Evolutionary conservation across 1,284 basidiomycete species (phyloP), one percentile per base, ranked within the genome.

Genomic region (Puccinia polysora): DNA sequence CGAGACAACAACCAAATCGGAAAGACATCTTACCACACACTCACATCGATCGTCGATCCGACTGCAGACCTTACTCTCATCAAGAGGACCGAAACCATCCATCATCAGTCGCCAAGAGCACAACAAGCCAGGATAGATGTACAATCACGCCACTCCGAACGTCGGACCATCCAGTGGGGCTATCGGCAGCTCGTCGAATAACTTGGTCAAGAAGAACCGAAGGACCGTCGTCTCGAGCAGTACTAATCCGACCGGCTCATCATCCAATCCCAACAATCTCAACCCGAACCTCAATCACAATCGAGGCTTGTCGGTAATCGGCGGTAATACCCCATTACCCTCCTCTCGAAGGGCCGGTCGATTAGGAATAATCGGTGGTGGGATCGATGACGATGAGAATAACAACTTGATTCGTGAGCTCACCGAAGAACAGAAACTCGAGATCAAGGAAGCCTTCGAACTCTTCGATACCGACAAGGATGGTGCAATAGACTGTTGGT

Each of bases 381-480:
- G 59, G 8, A n/a, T 59, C 20, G 58, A 68, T 28, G 59, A 74
- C 45, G 59, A 60, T 30, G 58, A 68, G n/a, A 52, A 62, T 43
- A 23, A n/a, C n/a, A n/a, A n/a, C n/a, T n/a, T 47, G 53, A n/a
- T 58, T 14, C n/a, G 69, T n/a, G 76, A 78, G 15, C 86, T 97
- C 50, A 87, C 89, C 2, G 94, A 97, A 73, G 94, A 97, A 80
- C 94, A 97, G 80, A 90, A 91, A 77, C 89, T 92, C 78, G 95
- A 99, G 82, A 96, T 98, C 77, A 93, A 93, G 80, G 96, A 99
- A 79, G 96, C 96, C 0, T 99, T 99, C 79, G 94, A 97, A 81
- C 87, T 98, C 71, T 99, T 99, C 79, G 96, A 98, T 82, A 91
- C 92, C 38, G 95, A 98, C 84, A 97, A 97, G 83, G 95, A 98